Conservation (phyloP, 345 rosid species). For the Trapa incisa region DNA sequence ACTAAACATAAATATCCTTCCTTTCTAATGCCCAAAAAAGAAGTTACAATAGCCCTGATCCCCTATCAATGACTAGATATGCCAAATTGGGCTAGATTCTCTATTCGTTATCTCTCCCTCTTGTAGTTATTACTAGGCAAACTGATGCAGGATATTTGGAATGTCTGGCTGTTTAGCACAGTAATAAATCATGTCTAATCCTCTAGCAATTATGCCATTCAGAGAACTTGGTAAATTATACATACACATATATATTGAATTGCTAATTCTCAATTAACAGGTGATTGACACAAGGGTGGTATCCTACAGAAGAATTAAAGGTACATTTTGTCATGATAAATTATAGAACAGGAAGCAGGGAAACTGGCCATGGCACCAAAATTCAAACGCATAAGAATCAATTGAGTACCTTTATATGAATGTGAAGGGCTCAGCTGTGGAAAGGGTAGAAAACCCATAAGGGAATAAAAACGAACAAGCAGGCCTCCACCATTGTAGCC, state of each 20-base stretch:
- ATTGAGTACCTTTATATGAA: conserved; percentile 56
- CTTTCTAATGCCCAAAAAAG: not conserved
- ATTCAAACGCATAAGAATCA: not conserved
- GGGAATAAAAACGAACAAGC: conserved; percentile 67
- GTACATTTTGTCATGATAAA: not conserved
- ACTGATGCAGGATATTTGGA: not conserved
- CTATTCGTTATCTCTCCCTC: not conserved
- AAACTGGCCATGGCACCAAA: not conserved
- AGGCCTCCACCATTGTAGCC: conserved; percentile 75
- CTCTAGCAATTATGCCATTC: not conserved
- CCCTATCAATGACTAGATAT: not conserved
- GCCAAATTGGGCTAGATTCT: not conserved
- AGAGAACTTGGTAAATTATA: not conserved
- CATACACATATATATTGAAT: too few species aligned
- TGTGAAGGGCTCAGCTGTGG: conserved; percentile 73
- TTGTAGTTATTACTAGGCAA: not conserved
- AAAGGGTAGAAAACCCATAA: conserved; percentile 79
- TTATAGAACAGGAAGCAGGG: not conserved
- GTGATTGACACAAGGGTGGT: not conserved
- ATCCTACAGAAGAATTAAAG: not conserved
- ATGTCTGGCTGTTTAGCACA: not conserved
- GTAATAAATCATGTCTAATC: not conserved
- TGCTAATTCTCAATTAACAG: not conserved
- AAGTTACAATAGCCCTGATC: not conserved
- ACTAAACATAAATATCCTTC: not conserved